A percentile compares a stretch with the other conserved stretches of the same genome.
phyloP scores from a whole-genome alignment of 306 rosid species.

The Trifolium repens region DNA sequence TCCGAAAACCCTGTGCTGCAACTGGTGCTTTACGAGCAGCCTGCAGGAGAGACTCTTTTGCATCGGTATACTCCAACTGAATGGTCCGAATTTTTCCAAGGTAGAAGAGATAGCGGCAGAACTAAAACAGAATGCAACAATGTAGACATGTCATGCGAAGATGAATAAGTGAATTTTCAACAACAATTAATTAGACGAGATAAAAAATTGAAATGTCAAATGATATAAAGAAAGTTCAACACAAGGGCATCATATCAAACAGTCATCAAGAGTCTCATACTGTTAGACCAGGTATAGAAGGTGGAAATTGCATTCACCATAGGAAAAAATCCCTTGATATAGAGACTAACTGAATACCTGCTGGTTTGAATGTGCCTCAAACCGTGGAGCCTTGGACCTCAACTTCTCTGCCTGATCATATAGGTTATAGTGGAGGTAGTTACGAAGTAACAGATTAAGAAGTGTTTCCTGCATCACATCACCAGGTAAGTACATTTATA shows the following conservation, averaged over 20 bases:
- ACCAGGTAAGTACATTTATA: conserved; percentile 32
- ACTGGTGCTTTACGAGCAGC: conserved; percentile 96
- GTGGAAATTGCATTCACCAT: background rate
- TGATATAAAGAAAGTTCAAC: conserved; percentile 2
- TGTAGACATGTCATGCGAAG: background rate
- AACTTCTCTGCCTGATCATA: conserved; percentile 96
- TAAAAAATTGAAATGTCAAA: conserved; percentile 9
- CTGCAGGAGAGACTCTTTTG: conserved; percentile 92
- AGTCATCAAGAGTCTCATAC: background rate
- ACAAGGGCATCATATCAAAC: conserved; percentile 2
- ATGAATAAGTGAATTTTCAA: background rate
- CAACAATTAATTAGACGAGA: background rate
- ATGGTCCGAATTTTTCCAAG: conserved; percentile 95
- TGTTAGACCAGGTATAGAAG: background rate
- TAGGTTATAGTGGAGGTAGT: conserved; percentile 92
- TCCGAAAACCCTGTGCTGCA: conserved; percentile 92
- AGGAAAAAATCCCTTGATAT: background rate
- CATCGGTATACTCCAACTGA: conserved; percentile 97
- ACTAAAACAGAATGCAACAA: conserved; percentile 56
- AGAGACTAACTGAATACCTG: conserved; percentile 59
- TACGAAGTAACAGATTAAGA: conserved; percentile 88
- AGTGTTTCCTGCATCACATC: conserved; percentile 85
- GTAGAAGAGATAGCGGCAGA: conserved; percentile 92
- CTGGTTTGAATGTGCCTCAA: conserved; percentile 98
- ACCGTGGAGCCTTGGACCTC: conserved; percentile 98